Conservation (phyloP, 139 green algal species). For the Chlorella sp. region DNA sequence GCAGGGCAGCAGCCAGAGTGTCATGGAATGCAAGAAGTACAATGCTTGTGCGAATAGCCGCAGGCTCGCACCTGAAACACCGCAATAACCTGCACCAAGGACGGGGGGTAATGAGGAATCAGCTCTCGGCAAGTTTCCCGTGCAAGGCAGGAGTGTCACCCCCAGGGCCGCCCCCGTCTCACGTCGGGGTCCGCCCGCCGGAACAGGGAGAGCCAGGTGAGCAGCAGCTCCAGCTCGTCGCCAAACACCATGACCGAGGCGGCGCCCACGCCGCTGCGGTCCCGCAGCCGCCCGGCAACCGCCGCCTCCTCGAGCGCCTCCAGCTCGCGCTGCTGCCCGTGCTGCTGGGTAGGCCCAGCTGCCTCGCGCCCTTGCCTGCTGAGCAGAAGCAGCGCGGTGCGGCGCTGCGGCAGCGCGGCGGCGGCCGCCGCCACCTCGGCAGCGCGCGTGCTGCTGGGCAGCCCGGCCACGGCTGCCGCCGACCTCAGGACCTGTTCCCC, state of each 20-base stretch:
- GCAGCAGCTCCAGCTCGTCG: slow-evolving; percentile 62
- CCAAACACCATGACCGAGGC: slow-evolving; percentile 15
- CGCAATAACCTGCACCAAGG: too few relatives aligned
- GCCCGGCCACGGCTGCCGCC: background rate
- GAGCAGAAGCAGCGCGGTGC: background rate
- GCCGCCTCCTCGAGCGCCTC: background rate
- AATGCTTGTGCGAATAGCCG: background rate
- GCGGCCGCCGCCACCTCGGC: background rate
- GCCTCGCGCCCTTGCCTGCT: background rate
- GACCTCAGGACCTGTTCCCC: too few relatives aligned
- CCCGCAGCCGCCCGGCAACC: background rate
- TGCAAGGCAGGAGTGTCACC: too few relatives aligned
- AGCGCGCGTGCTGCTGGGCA: too few relatives aligned
- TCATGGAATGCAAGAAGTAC: too few relatives aligned
- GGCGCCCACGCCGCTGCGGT: too few relatives aligned
- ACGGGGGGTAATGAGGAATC: too few relatives aligned
- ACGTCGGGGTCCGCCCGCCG: slow-evolving; percentile 58
- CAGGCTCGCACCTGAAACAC: slow-evolving; percentile 60
- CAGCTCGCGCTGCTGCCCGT: background rate
- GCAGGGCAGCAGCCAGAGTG: too few relatives aligned
- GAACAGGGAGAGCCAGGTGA: slow-evolving; percentile 52
- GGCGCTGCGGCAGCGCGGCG: background rate
- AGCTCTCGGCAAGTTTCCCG: too few relatives aligned
- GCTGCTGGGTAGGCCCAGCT: slow-evolving; percentile 1
- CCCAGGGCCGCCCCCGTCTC: too few relatives aligned